These are phyloP conservation scores for Lumnitzera racemosa DNA, from an alignment of 345 rosid genomes.

Conservation along the genomic window DNA sequence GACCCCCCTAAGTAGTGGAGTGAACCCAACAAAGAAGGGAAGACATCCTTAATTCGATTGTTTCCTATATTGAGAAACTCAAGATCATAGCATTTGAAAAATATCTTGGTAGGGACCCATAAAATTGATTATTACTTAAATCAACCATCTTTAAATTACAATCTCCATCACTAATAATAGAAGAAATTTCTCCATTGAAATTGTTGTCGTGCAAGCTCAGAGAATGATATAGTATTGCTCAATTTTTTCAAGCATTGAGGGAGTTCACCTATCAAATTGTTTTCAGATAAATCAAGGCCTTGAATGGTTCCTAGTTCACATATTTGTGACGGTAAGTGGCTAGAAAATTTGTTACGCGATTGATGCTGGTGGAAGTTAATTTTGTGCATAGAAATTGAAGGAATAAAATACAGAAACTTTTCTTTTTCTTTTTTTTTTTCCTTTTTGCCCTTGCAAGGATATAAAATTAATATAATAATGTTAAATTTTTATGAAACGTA, in stretches of 20 bases:
- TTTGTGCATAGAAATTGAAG: too few species aligned
- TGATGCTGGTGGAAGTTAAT: too few species aligned
- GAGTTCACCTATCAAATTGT: constrained; percentile 1
- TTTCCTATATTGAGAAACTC: constrained; percentile 8
- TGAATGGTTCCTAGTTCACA: neutral
- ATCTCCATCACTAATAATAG: neutral
- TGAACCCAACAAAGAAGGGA: constrained; percentile 1
- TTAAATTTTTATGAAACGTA: too few species aligned
- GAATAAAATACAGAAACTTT: too few species aligned
- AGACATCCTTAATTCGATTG: constrained; percentile 5
- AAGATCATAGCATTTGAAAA: neutral
- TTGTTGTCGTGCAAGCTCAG: neutral
- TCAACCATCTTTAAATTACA: constrained; percentile 8
- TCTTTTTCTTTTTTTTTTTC: too few species aligned
- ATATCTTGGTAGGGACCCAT: constrained; percentile 1
- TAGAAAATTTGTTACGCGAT: constrained; percentile 7
- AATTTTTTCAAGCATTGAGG: constrained; percentile 8
- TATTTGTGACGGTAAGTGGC: neutral
- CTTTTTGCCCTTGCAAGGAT: too few species aligned
- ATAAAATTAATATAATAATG: too few species aligned
- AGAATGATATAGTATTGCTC: neutral
- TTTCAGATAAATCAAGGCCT: constrained; percentile 7
- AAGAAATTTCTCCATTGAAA: constrained; percentile 2
- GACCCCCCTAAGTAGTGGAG: neutral
- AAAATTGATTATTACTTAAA: neutral